These are phyloP conservation scores for Beverwykella pulmonaria DNA, from an alignment of 495 filamentous ascomycete genomes.

Conservation along the genomic window DNA sequence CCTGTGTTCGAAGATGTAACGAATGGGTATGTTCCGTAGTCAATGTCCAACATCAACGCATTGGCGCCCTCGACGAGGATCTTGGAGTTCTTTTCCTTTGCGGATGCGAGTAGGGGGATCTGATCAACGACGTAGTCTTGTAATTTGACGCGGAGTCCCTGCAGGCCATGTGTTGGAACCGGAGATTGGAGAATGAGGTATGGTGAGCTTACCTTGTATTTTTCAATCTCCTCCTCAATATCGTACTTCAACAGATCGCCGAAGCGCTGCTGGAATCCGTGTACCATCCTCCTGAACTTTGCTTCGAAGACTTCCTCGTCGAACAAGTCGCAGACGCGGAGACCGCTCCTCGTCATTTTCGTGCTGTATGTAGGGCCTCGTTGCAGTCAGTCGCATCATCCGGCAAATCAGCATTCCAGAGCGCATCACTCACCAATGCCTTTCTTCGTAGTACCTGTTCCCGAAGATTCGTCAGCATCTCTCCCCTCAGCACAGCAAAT, in stretches of 20 bases:
- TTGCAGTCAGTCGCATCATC: slow-evolving; percentile 4
- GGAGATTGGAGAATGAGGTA: neutral
- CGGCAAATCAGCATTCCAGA: neutral
- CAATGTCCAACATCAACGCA: slow-evolving; percentile 78
- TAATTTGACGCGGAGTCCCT: slow-evolving; percentile 70
- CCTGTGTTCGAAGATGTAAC: slow-evolving; percentile 68
- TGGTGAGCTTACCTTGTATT: slow-evolving; percentile 54
- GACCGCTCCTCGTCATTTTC: slow-evolving; percentile 74
- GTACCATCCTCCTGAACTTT: slow-evolving; percentile 67
- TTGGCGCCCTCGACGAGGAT: slow-evolving; percentile 89
- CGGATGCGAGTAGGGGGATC: slow-evolving; percentile 58
- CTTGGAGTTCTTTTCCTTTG: slow-evolving; percentile 60
- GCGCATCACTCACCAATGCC: slow-evolving; percentile 59
- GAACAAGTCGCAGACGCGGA: slow-evolving; percentile 77
- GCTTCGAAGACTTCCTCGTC: slow-evolving; percentile 72
- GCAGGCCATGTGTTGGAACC: neutral
- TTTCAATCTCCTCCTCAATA: slow-evolving; percentile 75
- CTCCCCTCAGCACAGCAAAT: slow-evolving; percentile 1
- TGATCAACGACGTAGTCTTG: slow-evolving; percentile 71
- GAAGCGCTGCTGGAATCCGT: slow-evolving; percentile 70
- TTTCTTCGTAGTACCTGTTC: slow-evolving; percentile 60
- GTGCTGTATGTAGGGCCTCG: slow-evolving; percentile 70
- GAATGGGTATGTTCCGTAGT: slow-evolving; percentile 70
- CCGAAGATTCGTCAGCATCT: slow-evolving; percentile 28
- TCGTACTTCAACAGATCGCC: slow-evolving; percentile 75